Evolutionary conservation across 2,329 filamentous ascomycete genomes (phyloP).

Genomic region (Setomelanomma holmii): DNA sequence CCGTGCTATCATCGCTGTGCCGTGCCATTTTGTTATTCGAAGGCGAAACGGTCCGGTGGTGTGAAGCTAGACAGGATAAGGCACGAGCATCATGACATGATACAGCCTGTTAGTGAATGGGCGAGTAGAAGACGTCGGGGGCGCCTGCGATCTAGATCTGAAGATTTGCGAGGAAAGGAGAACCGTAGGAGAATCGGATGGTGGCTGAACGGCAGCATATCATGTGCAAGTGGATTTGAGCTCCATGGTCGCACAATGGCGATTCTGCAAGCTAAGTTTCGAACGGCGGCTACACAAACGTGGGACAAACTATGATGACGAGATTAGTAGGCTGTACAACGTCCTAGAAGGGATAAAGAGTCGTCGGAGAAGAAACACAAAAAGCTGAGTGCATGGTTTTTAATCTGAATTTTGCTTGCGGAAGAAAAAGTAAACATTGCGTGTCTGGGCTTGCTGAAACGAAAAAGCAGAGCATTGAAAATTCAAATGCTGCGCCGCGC

Average conservation of each 20-base stretch:
- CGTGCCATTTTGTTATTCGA: constrained; percentile 21
- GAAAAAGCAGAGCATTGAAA: background rate
- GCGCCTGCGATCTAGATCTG: background rate
- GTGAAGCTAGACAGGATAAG: background rate
- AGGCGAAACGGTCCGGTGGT: constrained; percentile 1
- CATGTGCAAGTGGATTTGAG: constrained; percentile 1
- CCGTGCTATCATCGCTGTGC: constrained; percentile 23
- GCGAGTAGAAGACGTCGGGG: background rate
- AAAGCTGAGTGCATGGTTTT: background rate
- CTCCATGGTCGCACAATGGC: constrained; percentile 20
- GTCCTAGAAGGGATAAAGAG: background rate
- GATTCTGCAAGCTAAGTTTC: constrained; percentile 20
- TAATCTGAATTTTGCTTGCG: background rate
- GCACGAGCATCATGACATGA: background rate
- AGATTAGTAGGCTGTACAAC: background rate
- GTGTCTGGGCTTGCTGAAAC: background rate
- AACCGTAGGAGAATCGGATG: background rate
- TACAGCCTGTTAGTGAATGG: too few relatives aligned
- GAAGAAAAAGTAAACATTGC: constrained; percentile 1
- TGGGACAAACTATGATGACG: constrained; percentile 14
- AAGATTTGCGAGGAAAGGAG: background rate
- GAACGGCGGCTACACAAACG: constrained; percentile 17
- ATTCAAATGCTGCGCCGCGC: too few relatives aligned
- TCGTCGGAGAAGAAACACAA: background rate
- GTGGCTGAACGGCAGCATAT: constrained; percentile 14